Evolutionary conservation across 768 basidiomycete genomes (phyloP).

Genomic region (Mycena alexandri): DNA sequence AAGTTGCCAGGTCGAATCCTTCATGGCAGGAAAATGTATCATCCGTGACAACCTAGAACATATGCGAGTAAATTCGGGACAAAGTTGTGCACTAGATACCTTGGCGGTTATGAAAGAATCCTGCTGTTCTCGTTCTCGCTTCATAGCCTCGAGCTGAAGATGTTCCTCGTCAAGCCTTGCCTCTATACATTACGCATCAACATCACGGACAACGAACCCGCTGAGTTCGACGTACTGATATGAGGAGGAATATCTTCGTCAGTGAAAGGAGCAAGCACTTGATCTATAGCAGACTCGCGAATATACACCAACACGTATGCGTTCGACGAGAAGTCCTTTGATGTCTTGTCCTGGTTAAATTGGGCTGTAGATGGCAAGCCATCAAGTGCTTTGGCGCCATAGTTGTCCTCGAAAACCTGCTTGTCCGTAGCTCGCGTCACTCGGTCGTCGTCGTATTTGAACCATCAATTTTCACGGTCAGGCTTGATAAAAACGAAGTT

Average conservation of each 20-base stretch:
- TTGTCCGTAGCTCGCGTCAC: constrained; percentile 98
- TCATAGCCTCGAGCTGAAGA: constrained; percentile 91
- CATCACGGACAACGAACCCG: constrained; percentile 7
- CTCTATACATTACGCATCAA: constrained; percentile 60
- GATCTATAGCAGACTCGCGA: constrained; percentile 84
- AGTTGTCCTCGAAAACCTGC: constrained; percentile 98
- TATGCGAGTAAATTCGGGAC: too few relatives aligned
- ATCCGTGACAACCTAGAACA: constrained; percentile 87
- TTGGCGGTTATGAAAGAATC: constrained; percentile 84
- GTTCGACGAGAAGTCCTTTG: constrained; percentile 95
- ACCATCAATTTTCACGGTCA: constrained; percentile 93
- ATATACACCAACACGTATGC: constrained; percentile 99
- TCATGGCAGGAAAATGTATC: constrained; percentile 93
- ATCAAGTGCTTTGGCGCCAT: constrained; percentile 89
- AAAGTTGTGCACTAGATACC: too few relatives aligned
- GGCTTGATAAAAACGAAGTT: constrained; percentile 99
- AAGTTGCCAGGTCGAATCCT: constrained; percentile 97
- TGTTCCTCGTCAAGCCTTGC: constrained; percentile 93
- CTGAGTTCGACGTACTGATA: constrained; percentile 72
- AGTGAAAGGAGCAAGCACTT: constrained; percentile 89
- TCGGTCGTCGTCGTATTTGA: constrained; percentile 98
- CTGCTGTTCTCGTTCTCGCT: constrained; percentile 96
- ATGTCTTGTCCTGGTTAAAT: constrained; percentile 91
- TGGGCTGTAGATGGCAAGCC: constrained; percentile 80
- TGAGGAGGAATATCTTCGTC: constrained; percentile 95